Evolutionary conservation across 257 asterid genomes (phyloP).

Genomic region (Ocimum tenuiflorum): DNA sequence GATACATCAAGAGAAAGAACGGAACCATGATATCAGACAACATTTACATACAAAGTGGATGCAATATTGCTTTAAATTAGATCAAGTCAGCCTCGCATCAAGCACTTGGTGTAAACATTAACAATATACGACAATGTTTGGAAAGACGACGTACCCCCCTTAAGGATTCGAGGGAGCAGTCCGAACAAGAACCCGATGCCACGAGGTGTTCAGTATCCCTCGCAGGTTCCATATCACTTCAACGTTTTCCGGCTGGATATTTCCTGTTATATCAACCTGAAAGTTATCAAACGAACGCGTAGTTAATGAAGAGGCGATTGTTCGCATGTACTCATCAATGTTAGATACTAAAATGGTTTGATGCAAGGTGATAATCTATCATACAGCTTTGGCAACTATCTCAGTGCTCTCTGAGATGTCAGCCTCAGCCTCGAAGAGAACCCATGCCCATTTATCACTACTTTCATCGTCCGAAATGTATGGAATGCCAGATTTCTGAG

Average conservation of each 20-base stretch:
- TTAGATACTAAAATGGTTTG: no score
- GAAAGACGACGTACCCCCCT: background rate
- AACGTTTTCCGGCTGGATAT: conserved; percentile 73
- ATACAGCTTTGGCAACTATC: conserved; percentile 75
- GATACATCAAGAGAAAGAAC: no score
- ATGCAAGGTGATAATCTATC: conserved; percentile 5
- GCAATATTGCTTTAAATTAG: background rate
- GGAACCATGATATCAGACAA: no score
- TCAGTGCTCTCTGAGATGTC: conserved; percentile 45
- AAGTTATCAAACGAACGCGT: background rate
- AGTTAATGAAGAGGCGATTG: background rate
- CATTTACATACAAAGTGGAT: background rate
- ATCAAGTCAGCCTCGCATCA: no score
- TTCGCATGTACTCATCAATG: no score
- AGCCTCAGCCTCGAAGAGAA: conserved; percentile 60
- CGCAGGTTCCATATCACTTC: conserved; percentile 80
- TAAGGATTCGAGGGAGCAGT: conserved; percentile 50
- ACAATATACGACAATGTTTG: background rate
- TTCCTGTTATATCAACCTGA: conserved; percentile 75
- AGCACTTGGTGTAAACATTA: no score
- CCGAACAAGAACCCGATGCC: conserved; percentile 71
- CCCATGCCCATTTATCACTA: conserved; percentile 88
- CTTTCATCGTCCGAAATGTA: conserved; percentile 48
- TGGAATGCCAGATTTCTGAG: conserved; percentile 51
- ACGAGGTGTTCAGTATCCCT: conserved; percentile 80